Conservation (phyloP, 2,329 filamentous ascomycete genomes). For the Emergomyces africanus region DNA sequence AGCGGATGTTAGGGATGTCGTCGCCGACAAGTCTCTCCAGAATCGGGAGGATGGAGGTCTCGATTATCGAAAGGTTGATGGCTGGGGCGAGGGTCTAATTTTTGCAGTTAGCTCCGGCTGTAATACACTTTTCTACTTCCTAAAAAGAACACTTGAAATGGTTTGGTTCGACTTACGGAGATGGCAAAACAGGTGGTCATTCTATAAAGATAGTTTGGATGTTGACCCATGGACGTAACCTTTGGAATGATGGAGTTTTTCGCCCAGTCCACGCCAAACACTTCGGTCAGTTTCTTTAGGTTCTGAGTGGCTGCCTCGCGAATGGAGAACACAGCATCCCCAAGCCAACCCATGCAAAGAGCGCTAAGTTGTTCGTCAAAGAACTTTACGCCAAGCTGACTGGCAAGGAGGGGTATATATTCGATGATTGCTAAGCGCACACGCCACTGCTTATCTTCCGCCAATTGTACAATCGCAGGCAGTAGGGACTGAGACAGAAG, state of each 20-base stretch:
- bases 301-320: constrained; percentile 95
- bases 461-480: constrained; percentile 91
- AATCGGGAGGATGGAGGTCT: constrained; percentile 87
- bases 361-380: constrained; percentile 95
- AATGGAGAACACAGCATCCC: constrained; percentile 97
- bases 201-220: constrained; percentile 97
- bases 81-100: constrained; percentile 79
- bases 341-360: constrained; percentile 96
- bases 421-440: constrained; percentile 97
- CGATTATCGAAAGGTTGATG: constrained; percentile 85
- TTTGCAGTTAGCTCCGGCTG: background rate
- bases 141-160: background rate
- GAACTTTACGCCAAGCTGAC: constrained; percentile 91
- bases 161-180: constrained; percentile 52
- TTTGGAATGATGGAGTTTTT: constrained; percentile 96
- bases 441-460: constrained; percentile 98
- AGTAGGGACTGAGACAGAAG: constrained; percentile 91
- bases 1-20: constrained; percentile 96
- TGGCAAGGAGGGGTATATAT: constrained; percentile 92
- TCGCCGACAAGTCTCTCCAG: constrained; percentile 87
- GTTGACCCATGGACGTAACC: constrained; percentile 95
- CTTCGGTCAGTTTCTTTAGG: constrained; percentile 94
- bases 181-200: constrained; percentile 99
- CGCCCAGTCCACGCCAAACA: constrained; percentile 97
- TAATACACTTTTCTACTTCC: background rate